phyloP scores from a whole-genome alignment of 1,139 yeast species.

The Pichia terricola region DNA sequence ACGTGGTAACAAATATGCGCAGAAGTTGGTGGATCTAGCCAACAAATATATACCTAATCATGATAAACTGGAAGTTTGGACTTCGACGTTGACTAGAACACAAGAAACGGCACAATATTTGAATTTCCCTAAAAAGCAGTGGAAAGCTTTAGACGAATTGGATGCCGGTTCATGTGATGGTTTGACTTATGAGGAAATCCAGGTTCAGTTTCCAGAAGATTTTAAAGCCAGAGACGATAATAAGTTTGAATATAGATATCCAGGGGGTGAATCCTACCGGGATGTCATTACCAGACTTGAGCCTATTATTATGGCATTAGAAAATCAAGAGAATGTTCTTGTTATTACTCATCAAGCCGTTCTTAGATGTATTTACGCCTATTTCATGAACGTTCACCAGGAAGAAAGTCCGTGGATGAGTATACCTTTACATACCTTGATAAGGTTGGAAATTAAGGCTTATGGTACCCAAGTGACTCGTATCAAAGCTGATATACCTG shows the following conservation, averaged over 20 bases:
- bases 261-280: slow-evolving; percentile 95
- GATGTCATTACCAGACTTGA: slow-evolving; percentile 91
- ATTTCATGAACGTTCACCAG: slow-evolving; percentile 97
- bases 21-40: slow-evolving; percentile 72
- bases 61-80: slow-evolving; percentile 84
- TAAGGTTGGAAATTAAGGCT: slow-evolving; percentile 89
- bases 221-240: slow-evolving; percentile 93
- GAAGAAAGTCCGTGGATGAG: slow-evolving; percentile 99
- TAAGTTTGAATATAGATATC: slow-evolving; percentile 88
- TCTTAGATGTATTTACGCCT: slow-evolving; percentile 89
- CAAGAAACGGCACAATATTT: slow-evolving; percentile 84
- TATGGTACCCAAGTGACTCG: slow-evolving; percentile 81
- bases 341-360: slow-evolving; percentile 98
- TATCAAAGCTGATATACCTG: slow-evolving; percentile 92
- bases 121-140: slow-evolving; percentile 75
- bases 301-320: slow-evolving; percentile 96
- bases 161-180: slow-evolving; percentile 99
- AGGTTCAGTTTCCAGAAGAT: slow-evolving; percentile 79
- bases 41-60: slow-evolving; percentile 57
- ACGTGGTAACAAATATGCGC: slow-evolving; percentile 80
- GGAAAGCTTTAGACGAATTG: slow-evolving; percentile 96
- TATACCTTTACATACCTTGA: slow-evolving; percentile 90
- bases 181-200: slow-evolving; percentile 81
- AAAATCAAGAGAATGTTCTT: slow-evolving; percentile 89
- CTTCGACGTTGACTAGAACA: slow-evolving; percentile 84